Base-by-base conservation (phyloP, 2,329 filamentous ascomycete genomes). In the Dactylellina haptotyla region DNA sequence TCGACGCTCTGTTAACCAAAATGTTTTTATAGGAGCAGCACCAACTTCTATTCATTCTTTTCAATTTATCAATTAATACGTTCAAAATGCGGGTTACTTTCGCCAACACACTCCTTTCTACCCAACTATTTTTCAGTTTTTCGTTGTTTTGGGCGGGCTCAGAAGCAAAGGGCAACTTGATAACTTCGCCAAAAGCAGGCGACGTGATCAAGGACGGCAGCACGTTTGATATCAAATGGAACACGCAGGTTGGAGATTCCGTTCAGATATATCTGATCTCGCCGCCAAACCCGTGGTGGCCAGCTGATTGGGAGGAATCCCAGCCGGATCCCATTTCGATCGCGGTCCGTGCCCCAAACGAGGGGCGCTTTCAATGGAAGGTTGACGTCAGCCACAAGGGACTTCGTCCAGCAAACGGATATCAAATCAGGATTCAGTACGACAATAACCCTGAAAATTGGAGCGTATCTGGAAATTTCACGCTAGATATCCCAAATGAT, bases 141-240 rank as follows among this genome's bases (percentile, higher is more conserved):
- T 4, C 23, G 8, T 20, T 4, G 10, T 12, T 23, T 10, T 4
- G 20, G 25, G 32, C 32, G 14, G 32, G 14, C 6, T 8, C 41
- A 8, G 16, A 23, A 18, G 16, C 26, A n/a, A 54, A 3, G 5
- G 30, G 28, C 34, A 54, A 54, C 18, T 12, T 37, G 3, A 25
- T 54, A 20, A 54, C 32, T 8, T 39, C 32, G 6, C 50, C 30
- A 10, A 39, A 54, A 25, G 39, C 37, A 10, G 50, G 50, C 6
- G 50, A 54, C 18, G 18, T 20, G 14, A 23, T 26, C 20, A 54
- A 18, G 25, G 50, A 30, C 5, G 50, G 50, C 14, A 23, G 50
- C n/a, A 54, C 32, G 14, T 25, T 39, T 10, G 32, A 54, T n/a
- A 54, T 54, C 30, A 39, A 20, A 39, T 54, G 50, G 50, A 34